phyloP scores from a whole-genome alignment of 2,329 filamentous ascomycete species.

The Colletotrichum euphorbiae region DNA sequence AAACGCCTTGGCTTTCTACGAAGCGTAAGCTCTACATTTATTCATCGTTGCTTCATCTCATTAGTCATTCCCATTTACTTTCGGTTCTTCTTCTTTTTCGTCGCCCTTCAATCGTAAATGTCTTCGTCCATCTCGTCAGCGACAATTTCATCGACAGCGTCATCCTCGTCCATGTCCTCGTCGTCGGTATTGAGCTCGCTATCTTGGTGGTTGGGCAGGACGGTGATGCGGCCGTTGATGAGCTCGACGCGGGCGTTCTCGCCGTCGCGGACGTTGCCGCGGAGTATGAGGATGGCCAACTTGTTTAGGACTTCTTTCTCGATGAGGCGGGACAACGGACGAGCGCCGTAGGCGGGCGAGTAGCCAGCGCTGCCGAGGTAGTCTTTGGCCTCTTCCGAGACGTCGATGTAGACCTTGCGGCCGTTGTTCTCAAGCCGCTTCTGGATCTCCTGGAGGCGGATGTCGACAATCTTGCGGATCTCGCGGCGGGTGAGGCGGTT shows the following conservation, averaged over 20 bases:
- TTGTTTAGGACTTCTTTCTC: constrained; percentile 98
- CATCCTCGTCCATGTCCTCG: constrained; percentile 78
- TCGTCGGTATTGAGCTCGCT: constrained; percentile 68
- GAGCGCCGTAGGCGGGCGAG: constrained; percentile 93
- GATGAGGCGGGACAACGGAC: constrained; percentile 88
- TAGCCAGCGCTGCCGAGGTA: constrained; percentile 94
- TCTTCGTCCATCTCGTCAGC: constrained; percentile 72
- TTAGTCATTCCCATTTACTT: constrained; percentile 11
- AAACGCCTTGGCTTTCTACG: constrained; percentile 24
- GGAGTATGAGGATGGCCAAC: constrained; percentile 89
- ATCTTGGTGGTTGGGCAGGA: constrained; percentile 83
- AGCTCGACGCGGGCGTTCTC: constrained; percentile 85
- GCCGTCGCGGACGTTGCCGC: constrained; percentile 86
- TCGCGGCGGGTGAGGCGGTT: constrained; percentile 91
- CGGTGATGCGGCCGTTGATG: constrained; percentile 81
- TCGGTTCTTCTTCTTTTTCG: background rate
- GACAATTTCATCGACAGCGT: constrained; percentile 77
- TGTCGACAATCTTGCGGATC: constrained; percentile 95
- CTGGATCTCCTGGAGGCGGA: constrained; percentile 90
- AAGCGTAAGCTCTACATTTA: too few relatives aligned
- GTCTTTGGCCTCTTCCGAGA: constrained; percentile 87
- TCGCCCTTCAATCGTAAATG: constrained; percentile 54
- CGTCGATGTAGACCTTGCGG: constrained; percentile 86
- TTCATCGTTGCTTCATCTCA: too few relatives aligned
- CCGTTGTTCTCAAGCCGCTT: constrained; percentile 87